Base-by-base conservation (phyloP, 106 monocot genomes). In the Acorus gramineus region DNA sequence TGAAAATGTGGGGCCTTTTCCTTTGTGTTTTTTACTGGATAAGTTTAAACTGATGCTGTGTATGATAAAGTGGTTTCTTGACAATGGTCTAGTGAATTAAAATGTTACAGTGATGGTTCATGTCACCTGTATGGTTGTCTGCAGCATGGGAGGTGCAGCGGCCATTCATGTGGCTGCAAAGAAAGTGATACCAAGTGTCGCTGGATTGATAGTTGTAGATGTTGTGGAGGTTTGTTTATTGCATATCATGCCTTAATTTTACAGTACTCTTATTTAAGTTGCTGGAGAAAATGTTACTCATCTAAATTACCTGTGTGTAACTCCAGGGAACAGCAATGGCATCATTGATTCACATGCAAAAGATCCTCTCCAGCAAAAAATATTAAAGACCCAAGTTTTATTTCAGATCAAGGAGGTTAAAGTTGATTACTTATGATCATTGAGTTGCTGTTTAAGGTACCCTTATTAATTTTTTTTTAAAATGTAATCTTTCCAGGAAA, bases 141-240 rank as follows among this genome's bases (percentile, higher is more conserved):
- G 74, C 77, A 98, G 96, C 66, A 98, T 98, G 96, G 96, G 96
- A 53, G 96, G 96, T 71, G 91, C 96, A 12, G 91, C 91, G 59
- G 96, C 91, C 62, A 81, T 91, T 11, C 91, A 98, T 88, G 96
- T 91, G 9, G 87, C 81, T 66, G 80, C 87, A 69, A 85, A 67
- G 69, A 91, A 77, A 73, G 66, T 60, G 6, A 72, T 91, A 8
- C 44, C 63, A 47, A 85, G 62, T 68, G 48, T 98, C 42, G 53
- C 55, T 66, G 96, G 85, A 47, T 83, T 98, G 49, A 70, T 98
- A 49, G 87, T 98, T 71, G 74, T 98, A 64, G 96, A 98, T 81
- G 96, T 98, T 68, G 96, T 98, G 57, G 96, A 98, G 96, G 96
- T 98, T n/a, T 49, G 52, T 77, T 64, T 70, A 47, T 46, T 69